Percentiles rank a stretch among this genome's conserved stretches.
Evolutionary conservation across 495 filamentous ascomycete genomes (phyloP).

Genomic region (Xylaria acuta): DNA sequence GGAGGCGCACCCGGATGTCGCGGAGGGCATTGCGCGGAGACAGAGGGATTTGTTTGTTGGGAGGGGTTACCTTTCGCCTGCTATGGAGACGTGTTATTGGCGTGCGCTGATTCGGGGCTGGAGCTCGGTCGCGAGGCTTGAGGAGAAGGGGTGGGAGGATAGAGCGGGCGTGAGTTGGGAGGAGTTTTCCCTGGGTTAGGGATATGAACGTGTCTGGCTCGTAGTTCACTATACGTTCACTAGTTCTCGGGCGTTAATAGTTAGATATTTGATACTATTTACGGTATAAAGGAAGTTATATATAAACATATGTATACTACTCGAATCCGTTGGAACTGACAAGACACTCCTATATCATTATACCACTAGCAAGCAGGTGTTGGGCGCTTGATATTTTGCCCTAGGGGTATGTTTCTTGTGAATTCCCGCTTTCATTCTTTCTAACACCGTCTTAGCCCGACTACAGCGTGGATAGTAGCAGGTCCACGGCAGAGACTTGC

Average conservation of each 20-base stretch:
- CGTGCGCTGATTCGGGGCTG: conserved; percentile 40
- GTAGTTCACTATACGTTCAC: neutral
- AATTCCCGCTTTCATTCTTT: too few relatives aligned
- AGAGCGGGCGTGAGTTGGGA: conserved; percentile 40
- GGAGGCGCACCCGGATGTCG: conserved; percentile 30
- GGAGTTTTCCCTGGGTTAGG: conserved; percentile 34
- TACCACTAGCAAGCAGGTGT: too few relatives aligned
- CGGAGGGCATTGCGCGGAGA: conserved; percentile 40
- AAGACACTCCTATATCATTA: too few relatives aligned
- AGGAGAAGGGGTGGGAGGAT: conserved; percentile 34
- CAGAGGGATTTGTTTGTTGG: conserved; percentile 36
- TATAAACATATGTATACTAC: neutral
- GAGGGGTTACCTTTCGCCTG: conserved; percentile 38
- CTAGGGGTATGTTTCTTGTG: too few relatives aligned
- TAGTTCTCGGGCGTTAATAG: neutral
- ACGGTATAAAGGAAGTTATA: neutral
- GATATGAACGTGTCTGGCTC: neutral
- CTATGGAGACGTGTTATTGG: conserved; percentile 48
- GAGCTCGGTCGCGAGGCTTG: conserved; percentile 27
- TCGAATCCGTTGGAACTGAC: too few relatives aligned
- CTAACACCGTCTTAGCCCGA: neutral
- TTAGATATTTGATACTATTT: neutral
- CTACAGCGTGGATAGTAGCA: conserved; percentile 59
- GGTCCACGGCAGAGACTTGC: conserved; percentile 67
- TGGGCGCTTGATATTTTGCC: too few relatives aligned